Evolutionary conservation across 768 basidiomycete genomes (phyloP).

Genomic region (Stropharia rugosoannulata): DNA sequence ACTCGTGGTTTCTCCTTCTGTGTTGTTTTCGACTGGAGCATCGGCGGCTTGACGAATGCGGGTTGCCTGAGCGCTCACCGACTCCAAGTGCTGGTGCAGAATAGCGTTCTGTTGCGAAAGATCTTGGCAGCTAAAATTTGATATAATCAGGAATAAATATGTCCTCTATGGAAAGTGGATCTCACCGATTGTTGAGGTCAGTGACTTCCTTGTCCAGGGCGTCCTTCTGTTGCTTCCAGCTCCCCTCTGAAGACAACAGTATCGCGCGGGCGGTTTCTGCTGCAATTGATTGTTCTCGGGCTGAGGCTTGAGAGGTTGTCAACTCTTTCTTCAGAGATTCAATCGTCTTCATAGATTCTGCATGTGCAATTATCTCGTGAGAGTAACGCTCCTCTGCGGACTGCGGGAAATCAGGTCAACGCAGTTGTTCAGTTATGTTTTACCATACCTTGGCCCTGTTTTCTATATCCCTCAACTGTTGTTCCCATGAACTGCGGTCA

Average conservation of each 20-base stretch:
- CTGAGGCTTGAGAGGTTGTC: slow-evolving; percentile 43
- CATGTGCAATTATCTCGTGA: slow-evolving; percentile 81
- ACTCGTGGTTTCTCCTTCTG: slow-evolving; percentile 40
- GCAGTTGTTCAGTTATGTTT: background rate
- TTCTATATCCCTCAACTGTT: slow-evolving; percentile 64
- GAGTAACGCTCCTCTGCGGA: slow-evolving; percentile 81
- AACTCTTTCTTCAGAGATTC: slow-evolving; percentile 67
- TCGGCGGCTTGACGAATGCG: slow-evolving; percentile 75
- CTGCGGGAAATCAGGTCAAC: slow-evolving; percentile 24
- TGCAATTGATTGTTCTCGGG: slow-evolving; percentile 57
- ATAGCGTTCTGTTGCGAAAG: slow-evolving; percentile 72
- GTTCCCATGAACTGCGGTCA: slow-evolving; percentile 62
- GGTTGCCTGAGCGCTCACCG: slow-evolving; percentile 77
- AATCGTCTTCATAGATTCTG: slow-evolving; percentile 77
- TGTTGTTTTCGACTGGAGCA: slow-evolving; percentile 35
- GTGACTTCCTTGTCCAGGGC: slow-evolving; percentile 75
- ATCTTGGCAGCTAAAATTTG: slow-evolving; percentile 58
- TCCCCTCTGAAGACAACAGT: slow-evolving; percentile 65
- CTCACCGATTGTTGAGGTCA: slow-evolving; percentile 70
- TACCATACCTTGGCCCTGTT: slow-evolving; percentile 62
- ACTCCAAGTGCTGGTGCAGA: slow-evolving; percentile 83
- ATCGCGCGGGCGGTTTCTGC: slow-evolving; percentile 79
- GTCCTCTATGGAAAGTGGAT: background rate
- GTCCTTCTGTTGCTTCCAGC: slow-evolving; percentile 80
- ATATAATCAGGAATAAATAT: background rate